Percentiles rank a stretch among this genome's conserved stretches.
Conservation (phyloP, 768 basidiomycete genomes). For the Phaffia australis region DNA sequence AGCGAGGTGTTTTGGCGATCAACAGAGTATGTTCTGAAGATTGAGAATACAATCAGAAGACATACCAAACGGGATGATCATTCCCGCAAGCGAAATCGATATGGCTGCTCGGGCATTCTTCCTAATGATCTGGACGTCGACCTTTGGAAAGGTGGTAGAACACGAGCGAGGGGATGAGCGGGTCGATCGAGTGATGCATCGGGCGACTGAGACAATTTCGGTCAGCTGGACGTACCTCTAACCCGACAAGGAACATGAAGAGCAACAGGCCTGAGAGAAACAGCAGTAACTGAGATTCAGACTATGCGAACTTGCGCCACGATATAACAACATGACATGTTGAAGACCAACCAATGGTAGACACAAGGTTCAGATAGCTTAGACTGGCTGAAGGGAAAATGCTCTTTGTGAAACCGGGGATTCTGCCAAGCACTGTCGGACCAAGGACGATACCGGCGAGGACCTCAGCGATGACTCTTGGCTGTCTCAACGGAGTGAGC, state of each 20-base stretch:
- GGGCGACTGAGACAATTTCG: no score
- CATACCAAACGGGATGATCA: constrained; percentile 61
- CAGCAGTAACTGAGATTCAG: constrained; percentile 15
- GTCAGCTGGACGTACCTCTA: constrained; percentile 44
- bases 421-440: constrained; percentile 48
- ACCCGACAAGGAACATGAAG: constrained; percentile 71
- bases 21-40: background rate
- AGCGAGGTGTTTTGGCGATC: background rate
- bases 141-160: constrained; percentile 26
- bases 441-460: constrained; percentile 82
- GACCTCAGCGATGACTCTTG: constrained; percentile 80
- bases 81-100: constrained; percentile 55
- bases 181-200: background rate
- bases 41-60: background rate
- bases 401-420: constrained; percentile 58
- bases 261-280: constrained; percentile 48
- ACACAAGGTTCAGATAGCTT: constrained; percentile 57
- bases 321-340: no score
- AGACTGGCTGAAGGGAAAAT: constrained; percentile 42
- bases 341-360: constrained; percentile 47
- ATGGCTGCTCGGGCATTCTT: constrained; percentile 52
- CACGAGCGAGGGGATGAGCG: background rate
- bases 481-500: constrained; percentile 64
- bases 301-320: background rate
- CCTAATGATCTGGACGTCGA: constrained; percentile 59